A percentile compares a stretch with the other conserved stretches of the same genome.
These are phyloP conservation scores for Trichoderma sp. DNA, from an alignment of 2,329 filamentous ascomycete genomes.

Conservation along the genomic window DNA sequence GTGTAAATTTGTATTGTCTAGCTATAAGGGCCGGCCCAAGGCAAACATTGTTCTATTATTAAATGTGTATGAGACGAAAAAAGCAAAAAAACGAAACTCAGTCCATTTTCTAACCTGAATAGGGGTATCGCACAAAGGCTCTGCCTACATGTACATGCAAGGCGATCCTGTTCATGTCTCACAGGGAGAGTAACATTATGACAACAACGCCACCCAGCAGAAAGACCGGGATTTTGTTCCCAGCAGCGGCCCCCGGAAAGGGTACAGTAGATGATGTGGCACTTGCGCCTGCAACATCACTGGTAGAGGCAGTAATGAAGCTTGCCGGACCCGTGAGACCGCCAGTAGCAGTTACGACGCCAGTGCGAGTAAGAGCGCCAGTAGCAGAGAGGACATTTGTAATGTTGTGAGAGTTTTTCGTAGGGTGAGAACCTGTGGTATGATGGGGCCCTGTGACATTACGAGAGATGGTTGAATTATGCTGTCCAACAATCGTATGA, in stretches of 20 bases:
- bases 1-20: neutral
- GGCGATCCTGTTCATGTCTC: neutral
- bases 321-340: neutral
- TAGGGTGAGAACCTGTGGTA: neutral
- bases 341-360: conserved; percentile 1
- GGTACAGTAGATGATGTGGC: conserved; percentile 13
- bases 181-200: conserved; percentile 17
- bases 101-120: neutral
- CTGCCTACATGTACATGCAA: neutral
- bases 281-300: conserved; percentile 1
- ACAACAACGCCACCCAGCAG: conserved; percentile 18
- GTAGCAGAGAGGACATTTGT: neutral
- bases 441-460: neutral
- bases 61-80: conserved; percentile 15
- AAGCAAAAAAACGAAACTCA: neutral
- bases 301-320: neutral
- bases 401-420: neutral
- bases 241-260: conserved; percentile 20
- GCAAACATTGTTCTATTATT: conserved; percentile 17
- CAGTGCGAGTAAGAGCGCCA: neutral
- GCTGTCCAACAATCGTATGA: neutral
- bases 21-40: conserved; percentile 8
- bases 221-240: neutral
- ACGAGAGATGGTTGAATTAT: neutral
- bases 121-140: neutral